Evolutionary conservation across 2,329 filamentous ascomycete genomes (phyloP).

Genomic region (Cladorrhinum sp.): DNA sequence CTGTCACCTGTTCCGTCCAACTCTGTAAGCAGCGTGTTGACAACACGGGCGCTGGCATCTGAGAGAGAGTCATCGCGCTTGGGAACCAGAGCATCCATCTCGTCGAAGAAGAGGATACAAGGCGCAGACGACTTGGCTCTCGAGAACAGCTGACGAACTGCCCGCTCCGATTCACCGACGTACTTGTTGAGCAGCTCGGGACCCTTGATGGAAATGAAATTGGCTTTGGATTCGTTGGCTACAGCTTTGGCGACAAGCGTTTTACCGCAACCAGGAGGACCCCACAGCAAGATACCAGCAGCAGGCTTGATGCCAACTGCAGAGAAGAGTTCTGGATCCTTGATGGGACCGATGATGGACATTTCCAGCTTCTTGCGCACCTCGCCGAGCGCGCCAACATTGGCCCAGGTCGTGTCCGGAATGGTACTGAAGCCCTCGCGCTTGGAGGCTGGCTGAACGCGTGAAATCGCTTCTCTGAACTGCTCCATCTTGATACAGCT

Average conservation of each 20-base stretch:
- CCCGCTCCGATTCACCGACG: slow-evolving; percentile 92
- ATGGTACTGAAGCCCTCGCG: slow-evolving; percentile 94
- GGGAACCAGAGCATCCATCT: slow-evolving; percentile 89
- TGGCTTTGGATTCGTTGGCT: slow-evolving; percentile 90
- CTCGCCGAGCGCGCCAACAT: slow-evolving; percentile 80
- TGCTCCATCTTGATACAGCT: slow-evolving; percentile 50
- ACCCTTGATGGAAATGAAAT: slow-evolving; percentile 97
- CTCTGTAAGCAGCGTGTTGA: slow-evolving; percentile 93
- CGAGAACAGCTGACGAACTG: slow-evolving; percentile 86
- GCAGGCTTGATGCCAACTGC: slow-evolving; percentile 75
- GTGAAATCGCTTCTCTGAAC: slow-evolving; percentile 71
- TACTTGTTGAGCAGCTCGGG: slow-evolving; percentile 97
- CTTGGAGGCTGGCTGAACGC: slow-evolving; percentile 76
- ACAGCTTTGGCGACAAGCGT: slow-evolving; percentile 95
- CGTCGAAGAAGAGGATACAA: slow-evolving; percentile 97
- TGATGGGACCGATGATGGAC: slow-evolving; percentile 88
- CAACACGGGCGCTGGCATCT: slow-evolving; percentile 82
- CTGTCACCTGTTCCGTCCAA: slow-evolving; percentile 81
- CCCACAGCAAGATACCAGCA: slow-evolving; percentile 90
- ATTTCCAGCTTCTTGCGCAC: slow-evolving; percentile 78
- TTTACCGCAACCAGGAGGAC: slow-evolving; percentile 94
- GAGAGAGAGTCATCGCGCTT: slow-evolving; percentile 69
- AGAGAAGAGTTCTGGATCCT: slow-evolving; percentile 72
- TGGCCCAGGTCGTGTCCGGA: slow-evolving; percentile 86
- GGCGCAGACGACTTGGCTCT: slow-evolving; percentile 82